phyloP scores from a whole-genome alignment of 2,329 filamentous ascomycete species.

The Sporothrix schenckii region DNA sequence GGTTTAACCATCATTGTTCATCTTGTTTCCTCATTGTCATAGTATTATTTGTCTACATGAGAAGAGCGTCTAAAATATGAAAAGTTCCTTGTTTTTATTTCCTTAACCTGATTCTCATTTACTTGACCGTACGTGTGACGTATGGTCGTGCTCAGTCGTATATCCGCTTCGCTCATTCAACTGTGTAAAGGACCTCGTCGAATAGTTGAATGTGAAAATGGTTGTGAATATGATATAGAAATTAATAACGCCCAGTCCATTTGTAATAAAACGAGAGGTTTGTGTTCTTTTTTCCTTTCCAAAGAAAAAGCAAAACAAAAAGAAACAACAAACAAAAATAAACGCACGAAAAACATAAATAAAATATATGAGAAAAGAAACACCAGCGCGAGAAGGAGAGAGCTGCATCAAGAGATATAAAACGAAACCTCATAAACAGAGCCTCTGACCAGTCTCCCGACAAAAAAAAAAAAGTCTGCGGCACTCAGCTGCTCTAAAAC shows the following conservation, averaged over 20 bases:
- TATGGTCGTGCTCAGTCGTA: background rate
- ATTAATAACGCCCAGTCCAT: conserved; percentile 31
- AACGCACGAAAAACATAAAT: conserved; percentile 54
- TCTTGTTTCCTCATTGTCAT: background rate
- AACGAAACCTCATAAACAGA: too few species aligned
- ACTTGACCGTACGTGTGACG: too few species aligned
- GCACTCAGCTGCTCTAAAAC: too few species aligned
- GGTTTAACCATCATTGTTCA: conserved; percentile 1
- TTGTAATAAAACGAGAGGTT: conserved; percentile 24
- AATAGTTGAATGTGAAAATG: background rate
- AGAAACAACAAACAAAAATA: conserved; percentile 33
- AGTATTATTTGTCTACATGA: background rate
- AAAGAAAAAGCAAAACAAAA: conserved; percentile 27
- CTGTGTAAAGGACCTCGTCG: background rate
- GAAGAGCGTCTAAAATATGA: conserved; percentile 2
- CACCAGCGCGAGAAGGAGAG: background rate
- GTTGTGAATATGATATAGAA: conserved; percentile 27
- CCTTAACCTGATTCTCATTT: background rate
- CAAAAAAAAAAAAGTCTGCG: background rate
- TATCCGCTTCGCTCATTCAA: background rate
- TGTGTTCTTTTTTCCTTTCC: conserved; percentile 33
- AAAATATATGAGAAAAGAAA: conserved; percentile 57
- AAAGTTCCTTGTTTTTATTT: conserved; percentile 16
- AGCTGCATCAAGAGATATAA: background rate
- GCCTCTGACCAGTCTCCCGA: background rate